Percentiles rank a stretch among this genome's conserved stretches.
Evolutionary conservation across 1,284 basidiomycete genomes (phyloP).

Genomic region (Ceratorhiza oryzae-sativae): DNA sequence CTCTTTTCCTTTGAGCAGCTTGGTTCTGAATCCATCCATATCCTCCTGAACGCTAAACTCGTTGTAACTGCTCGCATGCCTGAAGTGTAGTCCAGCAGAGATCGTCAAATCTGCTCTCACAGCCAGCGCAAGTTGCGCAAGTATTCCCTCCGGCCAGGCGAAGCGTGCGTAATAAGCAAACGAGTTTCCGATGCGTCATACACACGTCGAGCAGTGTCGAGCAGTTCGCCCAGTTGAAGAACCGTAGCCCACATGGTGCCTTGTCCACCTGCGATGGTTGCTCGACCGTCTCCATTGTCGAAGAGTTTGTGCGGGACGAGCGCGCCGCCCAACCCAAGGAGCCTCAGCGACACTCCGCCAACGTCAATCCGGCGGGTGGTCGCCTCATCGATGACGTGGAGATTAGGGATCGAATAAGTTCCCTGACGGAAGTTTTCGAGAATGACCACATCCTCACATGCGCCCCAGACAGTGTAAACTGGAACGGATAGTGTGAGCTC

Average conservation of each 20-base stretch:
- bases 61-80: constrained; percentile 95
- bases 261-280: constrained; percentile 95
- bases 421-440: constrained; percentile 91
- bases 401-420: constrained; percentile 82
- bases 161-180: constrained; percentile 90
- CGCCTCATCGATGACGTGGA: constrained; percentile 93
- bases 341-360: constrained; percentile 89
- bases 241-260: constrained; percentile 99
- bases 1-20: constrained; percentile 80
- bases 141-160: constrained; percentile 93
- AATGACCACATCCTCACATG: constrained; percentile 94
- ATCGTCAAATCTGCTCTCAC: constrained; percentile 95
- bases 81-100: constrained; percentile 96
- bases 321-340: constrained; percentile 95
- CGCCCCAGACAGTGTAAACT: constrained; percentile 96
- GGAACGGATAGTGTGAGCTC: constrained; percentile 89
- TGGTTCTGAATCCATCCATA: constrained; percentile 87
- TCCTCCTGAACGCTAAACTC: constrained; percentile 94
- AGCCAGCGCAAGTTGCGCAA: constrained; percentile 88
- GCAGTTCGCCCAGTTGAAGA: constrained; percentile 95
- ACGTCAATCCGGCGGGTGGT: constrained; percentile 90
- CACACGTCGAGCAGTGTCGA: constrained; percentile 95
- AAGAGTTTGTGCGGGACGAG: constrained; percentile 97
- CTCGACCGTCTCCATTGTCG: constrained; percentile 92
- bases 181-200: constrained; percentile 94